These are phyloP conservation scores for Bonia amplexicaulis DNA, from an alignment of 176 grass and related monocot species.

Conservation along the genomic window DNA sequence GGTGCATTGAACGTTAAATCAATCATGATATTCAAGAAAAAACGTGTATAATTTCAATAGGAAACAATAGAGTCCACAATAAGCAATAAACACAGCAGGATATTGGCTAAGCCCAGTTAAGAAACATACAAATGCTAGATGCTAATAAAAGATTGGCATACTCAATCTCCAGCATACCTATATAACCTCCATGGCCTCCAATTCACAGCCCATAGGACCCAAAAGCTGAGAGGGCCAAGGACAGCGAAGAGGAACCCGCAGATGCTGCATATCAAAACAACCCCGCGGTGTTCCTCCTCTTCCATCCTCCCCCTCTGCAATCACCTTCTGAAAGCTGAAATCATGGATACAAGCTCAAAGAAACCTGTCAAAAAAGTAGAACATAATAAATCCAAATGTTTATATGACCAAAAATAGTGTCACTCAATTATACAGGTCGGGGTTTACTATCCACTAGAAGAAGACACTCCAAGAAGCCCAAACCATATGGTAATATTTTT, in stretches of 20 bases:
- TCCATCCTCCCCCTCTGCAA: slow-evolving; percentile 61
- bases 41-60: not conserved
- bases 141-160: slow-evolving; percentile 13
- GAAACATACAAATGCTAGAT: slow-evolving; percentile 29
- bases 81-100: not conserved
- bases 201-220: slow-evolving; percentile 94
- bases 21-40: slow-evolving; percentile 8
- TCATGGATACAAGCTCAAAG: slow-evolving; percentile 36
- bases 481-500: slow-evolving; percentile 11
- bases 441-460: not conserved
- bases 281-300: slow-evolving; percentile 61
- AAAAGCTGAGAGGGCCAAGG: slow-evolving; percentile 89
- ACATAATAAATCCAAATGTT: not conserved
- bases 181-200: slow-evolving; percentile 99
- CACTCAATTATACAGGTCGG: slow-evolving; percentile 20
- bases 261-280: slow-evolving; percentile 79
- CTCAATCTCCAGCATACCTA: slow-evolving; percentile 40
- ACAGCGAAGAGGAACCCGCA: slow-evolving; percentile 80
- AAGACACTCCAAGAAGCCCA: not conserved
- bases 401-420: not conserved
- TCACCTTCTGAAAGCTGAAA: slow-evolving; percentile 56
- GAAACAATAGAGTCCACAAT: slow-evolving; percentile 5
- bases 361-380: slow-evolving; percentile 31
- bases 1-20: not conserved
- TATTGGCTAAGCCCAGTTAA: slow-evolving; percentile 1